phyloP scores from a whole-genome alignment of 495 filamentous ascomycete genomes.

The Neurospora terricola region DNA sequence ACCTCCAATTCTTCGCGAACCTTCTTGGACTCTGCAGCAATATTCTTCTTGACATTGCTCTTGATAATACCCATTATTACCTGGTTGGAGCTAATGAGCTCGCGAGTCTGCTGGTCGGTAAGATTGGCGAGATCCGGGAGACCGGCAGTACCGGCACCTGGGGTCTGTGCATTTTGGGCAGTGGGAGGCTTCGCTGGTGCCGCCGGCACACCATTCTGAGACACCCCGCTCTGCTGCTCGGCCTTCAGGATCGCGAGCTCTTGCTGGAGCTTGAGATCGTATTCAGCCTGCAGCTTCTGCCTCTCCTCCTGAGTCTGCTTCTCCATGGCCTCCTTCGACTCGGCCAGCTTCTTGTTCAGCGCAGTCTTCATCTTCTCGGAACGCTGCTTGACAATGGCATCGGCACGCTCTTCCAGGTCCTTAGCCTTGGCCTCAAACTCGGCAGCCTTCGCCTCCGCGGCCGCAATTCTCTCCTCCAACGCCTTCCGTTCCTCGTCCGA shows the following conservation, averaged over 20 bases:
- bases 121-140: conserved; percentile 30
- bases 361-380: conserved; percentile 63
- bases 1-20: conserved; percentile 41
- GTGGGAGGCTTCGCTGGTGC: conserved; percentile 23
- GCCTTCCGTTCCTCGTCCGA: conserved; percentile 43
- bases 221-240: conserved; percentile 32
- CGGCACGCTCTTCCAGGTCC: conserved; percentile 43
- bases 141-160: conserved; percentile 24
- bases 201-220: conserved; percentile 25
- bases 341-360: conserved; percentile 58
- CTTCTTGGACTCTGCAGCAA: conserved; percentile 50
- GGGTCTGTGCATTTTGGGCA: conserved; percentile 20
- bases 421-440: conserved; percentile 47
- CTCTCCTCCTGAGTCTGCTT: conserved; percentile 41
- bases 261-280: conserved; percentile 56
- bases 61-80: conserved; percentile 55
- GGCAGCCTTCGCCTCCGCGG: conserved; percentile 36
- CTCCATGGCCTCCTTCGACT: conserved; percentile 41
- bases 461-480: conserved; percentile 38
- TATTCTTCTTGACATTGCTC: conserved; percentile 53
- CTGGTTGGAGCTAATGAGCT: conserved; percentile 54
- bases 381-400: conserved; percentile 50
- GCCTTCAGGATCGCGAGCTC: conserved; percentile 47
- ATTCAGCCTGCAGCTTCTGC: conserved; percentile 47
- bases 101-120: conserved; percentile 53